Base-by-base conservation (phyloP, 805 yeast species). In the Wickerhamomyces hampshirensis region DNA sequence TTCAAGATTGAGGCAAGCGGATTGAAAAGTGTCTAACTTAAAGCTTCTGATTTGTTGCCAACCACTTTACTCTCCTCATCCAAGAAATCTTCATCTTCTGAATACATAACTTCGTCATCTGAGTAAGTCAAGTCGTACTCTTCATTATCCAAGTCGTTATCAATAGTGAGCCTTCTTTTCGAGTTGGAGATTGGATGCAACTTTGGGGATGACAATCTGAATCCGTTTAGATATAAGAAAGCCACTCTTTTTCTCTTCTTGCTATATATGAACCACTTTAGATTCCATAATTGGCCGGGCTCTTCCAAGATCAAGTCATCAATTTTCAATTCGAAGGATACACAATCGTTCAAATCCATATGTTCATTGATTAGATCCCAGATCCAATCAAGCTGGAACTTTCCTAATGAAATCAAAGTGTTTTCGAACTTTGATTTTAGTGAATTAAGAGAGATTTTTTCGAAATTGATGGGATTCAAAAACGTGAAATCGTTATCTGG, bases 401-500 rank as follows among this genome's bases (percentile, higher is more conserved):
- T 72, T 1, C 84, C 84, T 34, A 81, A 59, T 2, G 84, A 78
- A 38, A 82, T 71, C 49, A 91, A 70, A 4, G 89, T 68, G 47
- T 86, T 85, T 58, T 88, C 87, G 53, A 93, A 80, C 37, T 79
- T 75, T 21, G 79, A 69, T 40, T 76, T 75, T 47, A 30, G 19
- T 7, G 18, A n/a, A 19, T 13, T 5, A n/a, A 30, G 19, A 8
- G 13, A 16, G n/a, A 30, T 30, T 17, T 30, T 30, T 13, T 30
- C 32, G 13, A 30, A 30, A 19, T 30, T 17, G 14, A 68, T 68
- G 2, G 98, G 98, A 53, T 85, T 87, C 43, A 93, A 72, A 18
- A 82, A 73, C 10, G 94, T 74, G 51, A 91, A 93, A 55, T 93
- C 98, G 53, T 93, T 96, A 58, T 93, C 98, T 1, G 98, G 98